phyloP scores from a whole-genome alignment of 306 rosid species.

The Castanea mollissima region DNA sequence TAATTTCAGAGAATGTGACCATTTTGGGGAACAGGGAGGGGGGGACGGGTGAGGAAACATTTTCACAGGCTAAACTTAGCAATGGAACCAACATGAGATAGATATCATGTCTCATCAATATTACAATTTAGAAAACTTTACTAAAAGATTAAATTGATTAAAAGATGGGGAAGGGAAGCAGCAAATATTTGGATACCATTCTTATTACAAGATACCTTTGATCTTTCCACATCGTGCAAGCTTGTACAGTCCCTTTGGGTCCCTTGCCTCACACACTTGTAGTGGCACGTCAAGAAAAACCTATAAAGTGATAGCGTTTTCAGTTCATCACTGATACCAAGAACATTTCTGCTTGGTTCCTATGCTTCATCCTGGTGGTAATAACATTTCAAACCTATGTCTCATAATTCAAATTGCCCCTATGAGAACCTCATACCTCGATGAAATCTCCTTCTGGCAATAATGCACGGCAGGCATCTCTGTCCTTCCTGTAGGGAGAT shows the following conservation, averaged over 20 bases:
- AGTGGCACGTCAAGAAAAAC: constrained; percentile 90
- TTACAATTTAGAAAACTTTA: no score
- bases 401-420: constrained; percentile 5
- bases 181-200: background rate
- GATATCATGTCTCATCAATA: no score
- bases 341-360: constrained; percentile 20
- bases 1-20: background rate
- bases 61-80: background rate
- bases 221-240: constrained; percentile 95
- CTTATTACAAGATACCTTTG: constrained; percentile 46
- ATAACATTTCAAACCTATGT: constrained; percentile 17
- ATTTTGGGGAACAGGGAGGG: background rate
- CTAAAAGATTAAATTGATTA: no score
- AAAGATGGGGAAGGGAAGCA: background rate
- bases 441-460: constrained; percentile 81
- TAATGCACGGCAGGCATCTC: constrained; percentile 87
- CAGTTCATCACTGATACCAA: constrained; percentile 2
- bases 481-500: constrained; percentile 84
- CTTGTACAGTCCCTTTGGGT: constrained; percentile 95
- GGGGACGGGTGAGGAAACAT: background rate
- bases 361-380: constrained; percentile 2
- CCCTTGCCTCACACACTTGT: constrained; percentile 80
- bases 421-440: constrained; percentile 54
- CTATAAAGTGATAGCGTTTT: constrained; percentile 42
- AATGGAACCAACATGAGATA: background rate